These are phyloP conservation scores for Metschnikowia orientalis DNA, from an alignment of 805 yeast genomes.

Conservation along the genomic window DNA sequence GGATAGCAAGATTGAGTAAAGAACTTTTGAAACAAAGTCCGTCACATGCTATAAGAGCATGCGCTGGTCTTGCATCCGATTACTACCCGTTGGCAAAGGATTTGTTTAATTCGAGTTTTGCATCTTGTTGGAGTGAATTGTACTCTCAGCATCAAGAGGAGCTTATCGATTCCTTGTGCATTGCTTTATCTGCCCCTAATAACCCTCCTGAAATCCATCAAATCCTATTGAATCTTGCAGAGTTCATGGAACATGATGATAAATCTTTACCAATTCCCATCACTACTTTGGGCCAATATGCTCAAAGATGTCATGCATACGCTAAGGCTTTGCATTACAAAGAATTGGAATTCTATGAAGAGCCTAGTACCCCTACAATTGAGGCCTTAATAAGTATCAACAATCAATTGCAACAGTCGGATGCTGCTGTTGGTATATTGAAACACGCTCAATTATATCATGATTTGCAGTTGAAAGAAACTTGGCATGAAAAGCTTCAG, in stretches of 20 bases:
- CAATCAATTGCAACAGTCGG: slow-evolving; percentile 92
- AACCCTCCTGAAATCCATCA: slow-evolving; percentile 96
- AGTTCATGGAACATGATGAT: slow-evolving; percentile 96
- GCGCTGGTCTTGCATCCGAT: slow-evolving; percentile 82
- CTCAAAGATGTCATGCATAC: slow-evolving; percentile 93
- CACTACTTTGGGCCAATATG: slow-evolving; percentile 86
- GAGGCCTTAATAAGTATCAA: slow-evolving; percentile 90
- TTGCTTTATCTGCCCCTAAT: slow-evolving; percentile 83
- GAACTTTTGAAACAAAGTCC: slow-evolving; percentile 90
- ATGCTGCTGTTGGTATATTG: slow-evolving; percentile 95
- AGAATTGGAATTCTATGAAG: slow-evolving; percentile 90
- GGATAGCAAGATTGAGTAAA: slow-evolving; percentile 84
- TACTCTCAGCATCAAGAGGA: slow-evolving; percentile 88
- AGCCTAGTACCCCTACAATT: slow-evolving; percentile 85
- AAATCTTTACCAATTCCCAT: slow-evolving; percentile 88
- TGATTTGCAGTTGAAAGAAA: slow-evolving; percentile 85
- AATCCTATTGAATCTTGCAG: slow-evolving; percentile 82
- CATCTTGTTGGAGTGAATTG: slow-evolving; percentile 91
- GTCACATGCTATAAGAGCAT: slow-evolving; percentile 88
- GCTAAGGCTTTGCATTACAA: slow-evolving; percentile 96
- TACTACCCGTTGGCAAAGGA: slow-evolving; percentile 87
- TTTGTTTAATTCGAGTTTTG: slow-evolving; percentile 89
- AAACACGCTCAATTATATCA: slow-evolving; percentile 92
- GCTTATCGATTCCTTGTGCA: slow-evolving; percentile 75
- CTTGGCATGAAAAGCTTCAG: slow-evolving; percentile 96